Evolutionary conservation across 2,329 filamentous ascomycete species (phyloP).

Genomic region (Tolypocladium inflatum): DNA sequence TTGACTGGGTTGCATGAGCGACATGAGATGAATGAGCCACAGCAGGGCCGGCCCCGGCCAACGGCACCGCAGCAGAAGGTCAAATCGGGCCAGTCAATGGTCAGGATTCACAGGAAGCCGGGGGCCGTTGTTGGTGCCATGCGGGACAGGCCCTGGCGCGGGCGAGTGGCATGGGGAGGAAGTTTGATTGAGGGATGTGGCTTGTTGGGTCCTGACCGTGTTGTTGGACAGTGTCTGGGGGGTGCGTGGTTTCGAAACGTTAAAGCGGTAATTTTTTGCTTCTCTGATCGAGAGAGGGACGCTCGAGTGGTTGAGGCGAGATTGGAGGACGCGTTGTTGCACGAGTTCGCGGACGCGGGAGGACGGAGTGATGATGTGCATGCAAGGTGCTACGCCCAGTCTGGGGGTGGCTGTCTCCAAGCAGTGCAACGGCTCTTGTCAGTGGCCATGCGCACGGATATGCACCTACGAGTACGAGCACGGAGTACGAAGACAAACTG

Average conservation of each 20-base stretch:
- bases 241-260: not conserved
- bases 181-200: not conserved
- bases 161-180: not conserved
- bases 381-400: no score
- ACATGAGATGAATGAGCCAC: not conserved
- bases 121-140: not conserved
- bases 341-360: not conserved
- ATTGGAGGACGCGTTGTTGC: not conserved
- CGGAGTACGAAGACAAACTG: not conserved
- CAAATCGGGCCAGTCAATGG: not conserved
- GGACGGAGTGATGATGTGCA: not conserved
- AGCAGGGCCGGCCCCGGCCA: not conserved
- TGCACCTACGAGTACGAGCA: not conserved
- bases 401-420: no score
- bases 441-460: not conserved
- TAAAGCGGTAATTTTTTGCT: not conserved
- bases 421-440: not conserved
- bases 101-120: not conserved
- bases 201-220: not conserved
- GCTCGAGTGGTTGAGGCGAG: no score
- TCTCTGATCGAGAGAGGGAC: not conserved
- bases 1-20: not conserved
- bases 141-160: not conserved
- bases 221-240: not conserved
- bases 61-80: not conserved